phyloP scores from a whole-genome alignment of 148 eudicot genomes.

The Polygonum maritimum region DNA sequence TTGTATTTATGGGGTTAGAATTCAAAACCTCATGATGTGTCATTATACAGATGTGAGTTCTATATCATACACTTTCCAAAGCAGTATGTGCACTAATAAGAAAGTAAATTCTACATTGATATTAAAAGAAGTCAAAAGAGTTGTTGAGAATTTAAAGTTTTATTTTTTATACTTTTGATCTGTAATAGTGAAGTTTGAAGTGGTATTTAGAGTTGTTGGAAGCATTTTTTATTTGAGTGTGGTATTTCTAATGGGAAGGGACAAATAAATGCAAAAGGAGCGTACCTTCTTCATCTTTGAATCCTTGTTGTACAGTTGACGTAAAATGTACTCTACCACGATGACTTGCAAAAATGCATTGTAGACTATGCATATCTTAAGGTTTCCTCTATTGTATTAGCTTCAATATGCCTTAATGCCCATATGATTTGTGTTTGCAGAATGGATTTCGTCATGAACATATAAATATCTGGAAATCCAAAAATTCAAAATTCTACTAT shows the following conservation, averaged over 20 bases:
- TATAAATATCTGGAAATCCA: slow-evolving; percentile 87
- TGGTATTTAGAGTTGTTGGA: background rate
- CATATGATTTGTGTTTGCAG: slow-evolving; percentile 27
- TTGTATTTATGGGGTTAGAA: background rate
- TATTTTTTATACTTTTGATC: background rate
- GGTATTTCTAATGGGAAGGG: background rate
- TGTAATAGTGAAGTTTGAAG: background rate
- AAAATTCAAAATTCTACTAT: slow-evolving; percentile 55
- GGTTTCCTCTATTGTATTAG: background rate
- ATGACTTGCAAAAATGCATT: background rate
- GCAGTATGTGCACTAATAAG: background rate
- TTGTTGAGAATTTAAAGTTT: background rate
- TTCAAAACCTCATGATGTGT: background rate
- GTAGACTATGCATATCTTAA: background rate
- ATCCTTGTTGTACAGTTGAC: background rate
- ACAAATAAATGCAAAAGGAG: background rate
- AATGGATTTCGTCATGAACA: slow-evolving; percentile 42
- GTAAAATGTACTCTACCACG: background rate
- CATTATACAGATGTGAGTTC: background rate
- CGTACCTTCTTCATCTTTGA: background rate
- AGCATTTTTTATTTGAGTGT: background rate
- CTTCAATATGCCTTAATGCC: background rate
- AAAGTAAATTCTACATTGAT: background rate
- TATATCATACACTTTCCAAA: background rate
- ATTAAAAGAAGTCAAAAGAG: background rate